These are phyloP conservation scores for Lindgomyces ingoldianus DNA, from an alignment of 495 filamentous ascomycete genomes.

Conservation along the genomic window DNA sequence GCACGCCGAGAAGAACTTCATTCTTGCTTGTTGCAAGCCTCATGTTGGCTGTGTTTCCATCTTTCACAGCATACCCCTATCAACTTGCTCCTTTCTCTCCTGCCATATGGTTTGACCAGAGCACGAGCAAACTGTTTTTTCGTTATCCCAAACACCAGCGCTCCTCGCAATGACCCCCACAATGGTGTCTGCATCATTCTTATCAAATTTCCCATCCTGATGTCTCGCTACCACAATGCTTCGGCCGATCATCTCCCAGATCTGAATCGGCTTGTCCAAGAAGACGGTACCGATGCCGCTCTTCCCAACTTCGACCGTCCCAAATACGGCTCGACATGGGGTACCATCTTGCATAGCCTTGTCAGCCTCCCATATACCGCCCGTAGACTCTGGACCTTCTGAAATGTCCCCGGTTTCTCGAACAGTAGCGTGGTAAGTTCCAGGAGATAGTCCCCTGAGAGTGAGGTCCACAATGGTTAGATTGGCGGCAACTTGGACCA, in stretches of 20 bases:
- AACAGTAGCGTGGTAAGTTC: conserved; percentile 79
- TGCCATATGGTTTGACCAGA: conserved; percentile 98
- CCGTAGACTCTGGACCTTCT: conserved; percentile 73
- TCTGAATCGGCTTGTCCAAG: conserved; percentile 73
- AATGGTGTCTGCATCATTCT: conserved; percentile 76
- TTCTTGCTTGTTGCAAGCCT: background rate
- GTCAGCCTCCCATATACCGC: conserved; percentile 73
- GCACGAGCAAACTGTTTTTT: conserved; percentile 94
- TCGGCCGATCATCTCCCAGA: conserved; percentile 95
- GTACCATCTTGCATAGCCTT: conserved; percentile 53
- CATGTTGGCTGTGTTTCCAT: background rate
- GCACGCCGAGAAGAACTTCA: background rate
- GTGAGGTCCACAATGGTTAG: conserved; percentile 86
- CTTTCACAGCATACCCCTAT: conserved; percentile 74
- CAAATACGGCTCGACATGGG: conserved; percentile 66
- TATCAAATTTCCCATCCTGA: conserved; percentile 56
- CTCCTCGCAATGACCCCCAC: conserved; percentile 92
- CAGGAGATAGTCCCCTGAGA: conserved; percentile 78
- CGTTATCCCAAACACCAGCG: conserved; percentile 96
- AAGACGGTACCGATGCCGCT: conserved; percentile 73
- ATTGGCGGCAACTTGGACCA: conserved; percentile 50
- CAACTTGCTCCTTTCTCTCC: conserved; percentile 86
- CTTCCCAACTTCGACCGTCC: conserved; percentile 68
- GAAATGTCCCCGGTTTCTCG: conserved; percentile 89
- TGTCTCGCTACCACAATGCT: conserved; percentile 77